A percentile compares a stretch with the other conserved stretches of the same genome.
phyloP scores from a whole-genome alignment of 306 rosid genomes.

The Acacia melanoxylon region DNA sequence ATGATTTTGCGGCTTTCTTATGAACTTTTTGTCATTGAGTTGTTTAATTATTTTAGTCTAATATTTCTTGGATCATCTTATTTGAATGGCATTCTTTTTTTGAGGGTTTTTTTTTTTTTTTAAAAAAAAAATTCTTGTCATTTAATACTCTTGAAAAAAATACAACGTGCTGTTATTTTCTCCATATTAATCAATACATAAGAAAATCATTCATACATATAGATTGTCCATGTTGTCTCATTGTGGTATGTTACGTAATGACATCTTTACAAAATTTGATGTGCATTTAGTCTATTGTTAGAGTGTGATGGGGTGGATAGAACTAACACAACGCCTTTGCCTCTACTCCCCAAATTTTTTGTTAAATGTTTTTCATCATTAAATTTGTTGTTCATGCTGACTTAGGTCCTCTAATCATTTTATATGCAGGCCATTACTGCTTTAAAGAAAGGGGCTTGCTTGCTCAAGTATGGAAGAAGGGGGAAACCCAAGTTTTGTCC shows the following conservation, averaged over 20 bases:
- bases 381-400: conserved; percentile 29
- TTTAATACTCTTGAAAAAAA: not conserved
- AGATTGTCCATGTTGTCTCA: not conserved
- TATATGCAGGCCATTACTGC: conserved; percentile 89
- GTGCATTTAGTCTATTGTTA: conserved; percentile 14
- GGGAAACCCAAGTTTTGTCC: conserved; percentile 98
- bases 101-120: not conserved
- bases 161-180: not conserved
- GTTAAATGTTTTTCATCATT: conserved; percentile 13
- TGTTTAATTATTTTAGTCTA: not conserved
- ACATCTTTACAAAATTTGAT: conserved; percentile 5
- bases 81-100: conserved; percentile 1
- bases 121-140: not conserved
- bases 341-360: not conserved
- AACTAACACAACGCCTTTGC: conserved; percentile 13
- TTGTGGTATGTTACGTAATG: not conserved
- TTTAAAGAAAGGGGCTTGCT: conserved; percentile 91
- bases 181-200: conserved; percentile 8
- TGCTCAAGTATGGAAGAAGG: conserved; percentile 98
- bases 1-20: not conserved
- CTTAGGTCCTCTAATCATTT: conserved; percentile 36
- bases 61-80: conserved; percentile 4
- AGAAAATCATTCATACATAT: conserved; percentile 18
- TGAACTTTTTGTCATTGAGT: not conserved
- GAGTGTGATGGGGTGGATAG: not conserved